Conservation (phyloP, 306 rosid species). For the Myrica gale region DNA sequence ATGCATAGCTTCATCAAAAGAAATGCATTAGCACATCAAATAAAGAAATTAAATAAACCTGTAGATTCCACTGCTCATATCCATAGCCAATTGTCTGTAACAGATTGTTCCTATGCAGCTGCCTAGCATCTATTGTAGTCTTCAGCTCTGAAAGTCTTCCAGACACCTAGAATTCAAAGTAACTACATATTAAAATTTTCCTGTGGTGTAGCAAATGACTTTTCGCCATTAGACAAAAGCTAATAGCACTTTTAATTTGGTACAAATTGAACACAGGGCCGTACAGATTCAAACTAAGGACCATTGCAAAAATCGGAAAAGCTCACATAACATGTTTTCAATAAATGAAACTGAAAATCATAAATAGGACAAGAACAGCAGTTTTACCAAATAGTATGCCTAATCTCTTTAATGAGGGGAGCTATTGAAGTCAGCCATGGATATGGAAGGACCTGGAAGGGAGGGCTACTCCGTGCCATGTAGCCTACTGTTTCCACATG, state of each 20-base stretch:
- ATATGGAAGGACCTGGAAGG: not conserved
- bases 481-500: not conserved
- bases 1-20: slow-evolving; percentile 19
- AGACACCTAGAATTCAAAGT: slow-evolving; percentile 55
- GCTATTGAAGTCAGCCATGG: not conserved
- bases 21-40: slow-evolving; percentile 16
- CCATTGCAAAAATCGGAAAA: slow-evolving; percentile 5
- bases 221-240: not conserved
- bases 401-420: not conserved
- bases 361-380: not conserved
- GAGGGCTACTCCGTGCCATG: not conserved
- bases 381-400: not conserved
- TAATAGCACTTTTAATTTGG: not conserved
- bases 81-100: slow-evolving; percentile 64
- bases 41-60: slow-evolving; percentile 51
- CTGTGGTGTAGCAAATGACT: not conserved
- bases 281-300: slow-evolving; percentile 4
- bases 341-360: slow-evolving; percentile 1
- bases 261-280: slow-evolving; percentile 5
- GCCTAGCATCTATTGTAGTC: slow-evolving; percentile 72
- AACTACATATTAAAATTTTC: not conserved
- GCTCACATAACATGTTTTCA: slow-evolving; percentile 18
- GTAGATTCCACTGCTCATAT: slow-evolving; percentile 70
- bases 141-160: slow-evolving; percentile 73
- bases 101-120: slow-evolving; percentile 55